Conservation (phyloP, 352 stramenopile genomes). For the Achlya hypogyna region DNA sequence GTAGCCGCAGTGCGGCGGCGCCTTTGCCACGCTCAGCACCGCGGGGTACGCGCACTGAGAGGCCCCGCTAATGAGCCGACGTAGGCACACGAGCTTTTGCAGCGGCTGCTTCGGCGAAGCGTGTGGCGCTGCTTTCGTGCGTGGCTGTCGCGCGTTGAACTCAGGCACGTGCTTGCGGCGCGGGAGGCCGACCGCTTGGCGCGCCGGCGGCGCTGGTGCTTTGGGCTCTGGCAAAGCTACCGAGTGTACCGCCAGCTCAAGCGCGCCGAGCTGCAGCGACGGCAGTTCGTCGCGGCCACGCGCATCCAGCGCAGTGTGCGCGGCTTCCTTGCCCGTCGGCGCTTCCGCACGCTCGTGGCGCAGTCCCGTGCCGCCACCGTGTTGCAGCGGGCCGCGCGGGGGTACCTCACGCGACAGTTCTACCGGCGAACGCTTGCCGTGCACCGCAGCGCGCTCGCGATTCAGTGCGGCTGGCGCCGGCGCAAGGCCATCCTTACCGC, state of each 20-base stretch:
- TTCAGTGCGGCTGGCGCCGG: slow-evolving; percentile 56
- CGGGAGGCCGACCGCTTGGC: neutral
- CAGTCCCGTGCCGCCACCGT: slow-evolving; percentile 36
- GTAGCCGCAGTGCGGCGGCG: slow-evolving; percentile 20
- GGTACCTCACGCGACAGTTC: slow-evolving; percentile 20
- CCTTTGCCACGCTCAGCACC: slow-evolving; percentile 30
- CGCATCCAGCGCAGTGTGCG: slow-evolving; percentile 66
- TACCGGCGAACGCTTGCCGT: neutral
- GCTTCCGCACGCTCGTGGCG: slow-evolving; percentile 32
- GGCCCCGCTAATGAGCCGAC: neutral
- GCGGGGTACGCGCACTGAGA: slow-evolving; percentile 1
- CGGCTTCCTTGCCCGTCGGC: slow-evolving; percentile 37
- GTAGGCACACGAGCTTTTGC: slow-evolving; percentile 26
- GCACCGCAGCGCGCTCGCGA: slow-evolving; percentile 20
- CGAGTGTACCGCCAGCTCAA: slow-evolving; percentile 29
- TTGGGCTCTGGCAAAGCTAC: slow-evolving; percentile 12
- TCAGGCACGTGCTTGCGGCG: neutral
- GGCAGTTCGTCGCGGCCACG: slow-evolving; percentile 32
- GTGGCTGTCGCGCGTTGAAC: slow-evolving; percentile 11
- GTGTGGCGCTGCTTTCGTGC: slow-evolving; percentile 26
- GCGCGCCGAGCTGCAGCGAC: slow-evolving; percentile 26
- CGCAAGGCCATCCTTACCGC: slow-evolving; percentile 33
- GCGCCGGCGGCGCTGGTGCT: neutral
- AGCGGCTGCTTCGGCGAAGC: slow-evolving; percentile 28
- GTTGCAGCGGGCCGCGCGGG: slow-evolving; percentile 54